phyloP scores from a whole-genome alignment of 2,329 filamentous ascomycete species.

The Xylariaceae sp. region DNA sequence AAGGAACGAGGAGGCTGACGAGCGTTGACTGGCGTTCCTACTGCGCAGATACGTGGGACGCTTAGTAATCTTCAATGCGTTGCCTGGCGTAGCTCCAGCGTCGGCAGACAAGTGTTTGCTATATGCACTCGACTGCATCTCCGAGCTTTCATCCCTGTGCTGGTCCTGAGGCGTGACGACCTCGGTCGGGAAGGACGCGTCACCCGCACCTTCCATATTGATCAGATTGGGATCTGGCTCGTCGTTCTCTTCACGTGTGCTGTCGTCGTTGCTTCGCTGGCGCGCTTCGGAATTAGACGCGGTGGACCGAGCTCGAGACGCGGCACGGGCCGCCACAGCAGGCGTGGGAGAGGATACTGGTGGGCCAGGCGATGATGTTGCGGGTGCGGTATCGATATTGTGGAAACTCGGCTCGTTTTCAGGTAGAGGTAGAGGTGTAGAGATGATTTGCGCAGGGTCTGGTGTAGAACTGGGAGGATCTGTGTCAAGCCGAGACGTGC shows the following conservation, averaged over 20 bases:
- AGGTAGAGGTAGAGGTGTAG: constrained; percentile 3
- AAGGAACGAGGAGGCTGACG: constrained; percentile 55
- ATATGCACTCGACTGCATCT: constrained; percentile 24
- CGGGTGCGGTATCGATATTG: constrained; percentile 29
- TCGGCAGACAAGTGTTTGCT: constrained; percentile 31
- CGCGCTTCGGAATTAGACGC: constrained; percentile 29
- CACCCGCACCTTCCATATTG: constrained; percentile 31
- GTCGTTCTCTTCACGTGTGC: neutral
- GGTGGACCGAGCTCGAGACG: constrained; percentile 45
- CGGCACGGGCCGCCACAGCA: constrained; percentile 44
- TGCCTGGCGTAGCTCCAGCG: constrained; percentile 42
- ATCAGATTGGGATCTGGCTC: neutral
- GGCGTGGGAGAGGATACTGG: constrained; percentile 54
- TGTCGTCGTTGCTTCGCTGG: too few species aligned
- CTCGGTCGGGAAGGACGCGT: constrained; percentile 24
- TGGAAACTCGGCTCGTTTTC: neutral
- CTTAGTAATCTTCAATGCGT: constrained; percentile 40
- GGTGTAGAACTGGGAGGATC: too few species aligned
- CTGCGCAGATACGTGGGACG: constrained; percentile 55
- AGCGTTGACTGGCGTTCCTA: constrained; percentile 52
- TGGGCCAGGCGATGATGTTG: constrained; percentile 47
- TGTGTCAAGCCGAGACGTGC: too few species aligned
- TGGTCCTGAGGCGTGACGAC: constrained; percentile 19
- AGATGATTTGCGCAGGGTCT: neutral
- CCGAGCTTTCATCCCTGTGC: constrained; percentile 29